phyloP scores from a whole-genome alignment of 768 basidiomycete genomes.

The Leccinum rimulosum region DNA sequence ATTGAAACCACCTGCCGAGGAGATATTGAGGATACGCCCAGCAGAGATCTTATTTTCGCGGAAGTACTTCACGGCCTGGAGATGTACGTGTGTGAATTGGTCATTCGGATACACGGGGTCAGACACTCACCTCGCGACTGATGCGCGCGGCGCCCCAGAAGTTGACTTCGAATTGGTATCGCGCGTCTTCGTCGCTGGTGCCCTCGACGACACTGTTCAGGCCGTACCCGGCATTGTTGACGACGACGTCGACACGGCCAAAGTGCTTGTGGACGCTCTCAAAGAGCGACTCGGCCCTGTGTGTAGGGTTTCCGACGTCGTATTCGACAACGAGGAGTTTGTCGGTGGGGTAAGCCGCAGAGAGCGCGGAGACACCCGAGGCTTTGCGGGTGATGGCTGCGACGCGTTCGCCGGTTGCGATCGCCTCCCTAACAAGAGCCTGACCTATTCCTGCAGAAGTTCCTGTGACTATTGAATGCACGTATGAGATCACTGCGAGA shows the following conservation, averaged over 20 bases:
- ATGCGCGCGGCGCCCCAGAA: conserved; percentile 32
- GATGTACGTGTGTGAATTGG: background rate
- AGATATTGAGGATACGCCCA: conserved; percentile 24
- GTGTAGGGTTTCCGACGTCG: conserved; percentile 27
- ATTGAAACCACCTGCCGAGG: conserved; percentile 19
- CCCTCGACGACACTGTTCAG: conserved; percentile 27
- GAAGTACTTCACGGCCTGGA: conserved; percentile 29
- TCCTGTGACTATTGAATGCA: conserved; percentile 36
- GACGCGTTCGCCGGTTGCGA: conserved; percentile 27
- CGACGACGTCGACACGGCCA: conserved; percentile 33
- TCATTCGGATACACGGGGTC: background rate
- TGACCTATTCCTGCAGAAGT: conserved; percentile 40
- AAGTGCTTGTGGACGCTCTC: conserved; percentile 22
- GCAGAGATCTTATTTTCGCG: conserved; percentile 27
- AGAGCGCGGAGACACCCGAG: conserved; percentile 17
- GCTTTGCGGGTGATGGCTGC: conserved; percentile 29
- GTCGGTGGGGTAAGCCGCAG: conserved; percentile 11
- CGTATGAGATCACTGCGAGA: background rate
- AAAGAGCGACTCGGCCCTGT: conserved; percentile 22
- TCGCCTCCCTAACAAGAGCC: conserved; percentile 25
- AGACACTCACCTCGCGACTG: conserved; percentile 21
- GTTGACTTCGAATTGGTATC: conserved; percentile 31
- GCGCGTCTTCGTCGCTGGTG: conserved; percentile 25
- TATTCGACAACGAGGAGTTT: conserved; percentile 29
- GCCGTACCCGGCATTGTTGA: conserved; percentile 33